phyloP scores from a whole-genome alignment of 345 rosid genomes.

The Anastatica hierochuntica region DNA sequence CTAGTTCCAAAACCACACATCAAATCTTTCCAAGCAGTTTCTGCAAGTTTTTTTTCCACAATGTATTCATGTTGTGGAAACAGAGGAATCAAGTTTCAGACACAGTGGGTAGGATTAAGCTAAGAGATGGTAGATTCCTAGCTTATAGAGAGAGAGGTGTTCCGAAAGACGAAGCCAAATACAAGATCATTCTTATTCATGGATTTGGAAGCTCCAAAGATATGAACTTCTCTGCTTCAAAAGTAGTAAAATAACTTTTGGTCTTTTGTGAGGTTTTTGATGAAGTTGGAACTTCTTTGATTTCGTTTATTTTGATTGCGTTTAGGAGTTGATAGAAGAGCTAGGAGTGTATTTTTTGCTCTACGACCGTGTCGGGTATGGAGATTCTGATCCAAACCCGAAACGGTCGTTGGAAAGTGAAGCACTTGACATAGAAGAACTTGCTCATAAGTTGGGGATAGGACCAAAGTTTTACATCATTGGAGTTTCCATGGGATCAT shows the following conservation, averaged over 20 bases:
- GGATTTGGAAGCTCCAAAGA: slow-evolving; percentile 94
- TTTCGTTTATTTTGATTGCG: no score
- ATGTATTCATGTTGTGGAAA: no score
- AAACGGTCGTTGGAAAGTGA: slow-evolving; percentile 52
- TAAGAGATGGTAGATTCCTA: slow-evolving; percentile 54
- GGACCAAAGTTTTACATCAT: slow-evolving; percentile 62
- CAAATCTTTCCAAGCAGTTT: no score
- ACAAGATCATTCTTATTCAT: slow-evolving; percentile 55
- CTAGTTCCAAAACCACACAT: no score
- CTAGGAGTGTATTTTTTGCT: slow-evolving; percentile 52
- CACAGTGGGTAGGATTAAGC: slow-evolving; percentile 18
- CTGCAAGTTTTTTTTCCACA: no score
- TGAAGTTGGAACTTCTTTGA: no score
- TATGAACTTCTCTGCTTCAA: slow-evolving; percentile 57
- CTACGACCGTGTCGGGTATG: slow-evolving; percentile 71
- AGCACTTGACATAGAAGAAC: slow-evolving; percentile 57
- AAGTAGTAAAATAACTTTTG: slow-evolving; percentile 27
- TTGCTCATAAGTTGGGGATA: slow-evolving; percentile 49
- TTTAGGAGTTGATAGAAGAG: slow-evolving; percentile 62
- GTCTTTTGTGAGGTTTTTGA: not conserved
- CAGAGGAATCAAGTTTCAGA: no score
- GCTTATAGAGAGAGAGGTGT: slow-evolving; percentile 69
- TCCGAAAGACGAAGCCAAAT: slow-evolving; percentile 42
- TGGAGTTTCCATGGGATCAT: slow-evolving; percentile 84
- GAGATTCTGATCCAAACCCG: slow-evolving; percentile 65